Evolutionary conservation across 140 eudicot species (phyloP).

Genomic region (Ambrosia hybrid): DNA sequence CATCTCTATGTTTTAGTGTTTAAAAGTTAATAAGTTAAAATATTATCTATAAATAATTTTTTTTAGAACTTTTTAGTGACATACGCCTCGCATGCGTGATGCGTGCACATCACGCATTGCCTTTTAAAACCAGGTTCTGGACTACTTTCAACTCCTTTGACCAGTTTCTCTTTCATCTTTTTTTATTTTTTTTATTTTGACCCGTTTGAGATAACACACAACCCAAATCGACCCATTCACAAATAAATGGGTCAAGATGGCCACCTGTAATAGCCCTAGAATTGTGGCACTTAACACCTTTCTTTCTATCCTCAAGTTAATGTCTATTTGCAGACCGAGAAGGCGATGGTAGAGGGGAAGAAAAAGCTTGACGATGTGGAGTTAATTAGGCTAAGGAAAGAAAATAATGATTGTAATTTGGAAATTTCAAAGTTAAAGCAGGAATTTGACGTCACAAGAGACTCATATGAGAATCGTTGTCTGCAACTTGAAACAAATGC

Average conservation of each 20-base stretch:
- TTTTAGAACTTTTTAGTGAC: no score
- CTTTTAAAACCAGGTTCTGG: no score
- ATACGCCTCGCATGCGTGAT: no score
- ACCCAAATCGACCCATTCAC: neutral
- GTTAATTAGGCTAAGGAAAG: constrained; percentile 49
- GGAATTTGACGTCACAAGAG: constrained; percentile 45
- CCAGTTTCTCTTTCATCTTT: no score
- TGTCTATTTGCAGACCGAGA: constrained; percentile 53
- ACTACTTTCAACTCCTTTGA: no score
- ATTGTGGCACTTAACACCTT: neutral
- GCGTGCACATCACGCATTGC: no score
- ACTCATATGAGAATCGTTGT: constrained; percentile 41
- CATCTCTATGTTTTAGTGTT: no score
- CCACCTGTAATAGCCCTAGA: no score
- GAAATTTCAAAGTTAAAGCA: constrained; percentile 46
- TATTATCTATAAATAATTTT: no score
- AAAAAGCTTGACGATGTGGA: constrained; percentile 62
- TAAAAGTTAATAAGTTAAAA: no score
- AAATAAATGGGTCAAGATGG: constrained; percentile 6
- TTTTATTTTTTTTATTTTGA: no score
- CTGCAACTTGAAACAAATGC: constrained; percentile 52
- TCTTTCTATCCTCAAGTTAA: neutral
- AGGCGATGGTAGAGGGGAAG: constrained; percentile 61
- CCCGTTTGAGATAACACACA: no score
- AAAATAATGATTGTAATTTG: constrained; percentile 44